These are phyloP conservation scores for Hortiboletus campestris DNA, from an alignment of 768 basidiomycete genomes.

Conservation along the genomic window DNA sequence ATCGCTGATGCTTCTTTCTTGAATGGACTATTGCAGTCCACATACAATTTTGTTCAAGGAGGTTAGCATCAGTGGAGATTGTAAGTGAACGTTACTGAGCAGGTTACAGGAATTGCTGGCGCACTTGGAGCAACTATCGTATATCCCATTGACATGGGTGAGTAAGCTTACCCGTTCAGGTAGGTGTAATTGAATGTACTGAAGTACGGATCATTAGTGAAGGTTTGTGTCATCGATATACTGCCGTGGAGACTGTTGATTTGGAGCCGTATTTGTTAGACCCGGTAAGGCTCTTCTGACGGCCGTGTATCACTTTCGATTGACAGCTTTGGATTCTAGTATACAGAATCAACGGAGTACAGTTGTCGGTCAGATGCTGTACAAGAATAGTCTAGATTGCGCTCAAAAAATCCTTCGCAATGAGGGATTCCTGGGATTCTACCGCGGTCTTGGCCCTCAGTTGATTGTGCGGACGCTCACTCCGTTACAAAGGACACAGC, in stretches of 20 bases:
- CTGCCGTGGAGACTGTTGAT: constrained; percentile 6
- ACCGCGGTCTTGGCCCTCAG: constrained; percentile 93
- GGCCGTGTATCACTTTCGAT: not conserved
- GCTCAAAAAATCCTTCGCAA: constrained; percentile 91
- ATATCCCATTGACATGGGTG: constrained; percentile 92
- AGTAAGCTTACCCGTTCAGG: constrained; percentile 31
- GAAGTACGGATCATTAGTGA: constrained; percentile 46
- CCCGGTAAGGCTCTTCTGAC: constrained; percentile 44
- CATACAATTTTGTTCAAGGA: constrained; percentile 87
- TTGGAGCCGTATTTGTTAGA: constrained; percentile 37
- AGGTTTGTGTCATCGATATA: constrained; percentile 47
- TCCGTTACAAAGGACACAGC: not conserved
- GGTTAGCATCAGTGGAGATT: constrained; percentile 42
- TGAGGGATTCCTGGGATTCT: constrained; percentile 94
- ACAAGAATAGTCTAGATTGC: constrained; percentile 96
- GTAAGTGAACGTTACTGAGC: constrained; percentile 11
- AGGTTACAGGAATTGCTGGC: constrained; percentile 75
- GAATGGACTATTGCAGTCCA: constrained; percentile 61
- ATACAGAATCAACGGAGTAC: constrained; percentile 98
- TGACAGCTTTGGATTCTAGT: constrained; percentile 36
- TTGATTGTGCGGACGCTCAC: constrained; percentile 59
- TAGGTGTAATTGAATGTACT: constrained; percentile 4
- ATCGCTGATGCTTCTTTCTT: constrained; percentile 43
- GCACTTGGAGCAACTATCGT: constrained; percentile 96
- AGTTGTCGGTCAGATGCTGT: constrained; percentile 94